These are phyloP conservation scores for Pseudoturritis turrita DNA, from an alignment of 345 rosid species.

Conservation along the genomic window DNA sequence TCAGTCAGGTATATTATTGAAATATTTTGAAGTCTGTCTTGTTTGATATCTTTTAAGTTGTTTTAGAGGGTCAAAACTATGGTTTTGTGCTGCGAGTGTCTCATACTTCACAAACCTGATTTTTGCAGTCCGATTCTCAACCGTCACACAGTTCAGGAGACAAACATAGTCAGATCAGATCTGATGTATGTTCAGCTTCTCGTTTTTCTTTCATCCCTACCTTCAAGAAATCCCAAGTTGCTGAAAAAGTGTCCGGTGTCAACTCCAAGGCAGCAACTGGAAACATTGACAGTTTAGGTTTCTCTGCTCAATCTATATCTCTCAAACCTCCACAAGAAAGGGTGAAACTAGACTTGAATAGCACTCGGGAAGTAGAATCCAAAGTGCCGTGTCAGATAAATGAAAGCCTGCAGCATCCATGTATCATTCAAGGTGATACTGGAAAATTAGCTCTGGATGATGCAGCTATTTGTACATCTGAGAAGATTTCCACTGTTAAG, in stretches of 20 bases:
- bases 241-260: conserved; percentile 21
- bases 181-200: conserved; percentile 32
- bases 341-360: conserved; percentile 23
- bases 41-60: not conserved
- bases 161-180: conserved; percentile 35
- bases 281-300: conserved; percentile 17
- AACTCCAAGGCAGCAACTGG: conserved; percentile 24
- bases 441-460: conserved; percentile 18
- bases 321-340: conserved; percentile 29
- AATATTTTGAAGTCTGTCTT: not conserved
- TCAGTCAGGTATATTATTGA: conserved; percentile 53
- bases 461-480: conserved; percentile 19
- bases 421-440: conserved; percentile 19
- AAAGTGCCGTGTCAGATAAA: conserved; percentile 20
- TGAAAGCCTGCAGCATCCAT: conserved; percentile 32
- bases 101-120: conserved; percentile 2
- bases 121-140: conserved; percentile 64
- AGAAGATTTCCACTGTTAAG: conserved; percentile 21
- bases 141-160: conserved; percentile 31
- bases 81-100: conserved; percentile 4
- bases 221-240: conserved; percentile 31
- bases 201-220: conserved; percentile 31
- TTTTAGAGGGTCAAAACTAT: not conserved
- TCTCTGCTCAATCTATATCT: conserved; percentile 23
- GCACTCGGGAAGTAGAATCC: conserved; percentile 22